phyloP scores from a whole-genome alignment of 2,329 filamentous ascomycete genomes.

The Rhynchosporium secalis region DNA sequence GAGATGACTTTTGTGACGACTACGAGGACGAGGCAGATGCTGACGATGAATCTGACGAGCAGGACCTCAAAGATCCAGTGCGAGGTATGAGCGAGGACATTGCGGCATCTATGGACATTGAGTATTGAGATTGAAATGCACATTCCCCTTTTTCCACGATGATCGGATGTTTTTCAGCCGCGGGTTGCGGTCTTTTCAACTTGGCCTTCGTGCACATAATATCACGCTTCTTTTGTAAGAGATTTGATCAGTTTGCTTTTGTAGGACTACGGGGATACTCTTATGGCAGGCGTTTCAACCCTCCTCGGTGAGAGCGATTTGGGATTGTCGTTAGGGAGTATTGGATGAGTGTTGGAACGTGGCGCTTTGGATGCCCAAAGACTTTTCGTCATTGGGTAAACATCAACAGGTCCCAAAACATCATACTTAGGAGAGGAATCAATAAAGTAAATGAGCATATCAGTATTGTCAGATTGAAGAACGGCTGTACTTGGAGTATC shows the following conservation, averaged over 20 bases:
- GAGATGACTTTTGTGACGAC: constrained; percentile 46
- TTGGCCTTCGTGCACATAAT: constrained; percentile 20
- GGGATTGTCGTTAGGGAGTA: constrained; percentile 23
- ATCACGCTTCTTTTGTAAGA: constrained; percentile 22
- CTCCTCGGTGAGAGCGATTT: constrained; percentile 32
- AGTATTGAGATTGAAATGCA: constrained; percentile 33
- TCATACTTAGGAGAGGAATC: background rate
- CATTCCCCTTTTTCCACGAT: constrained; percentile 8
- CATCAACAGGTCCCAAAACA: background rate
- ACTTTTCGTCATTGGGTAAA: constrained; percentile 3
- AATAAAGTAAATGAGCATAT: background rate
- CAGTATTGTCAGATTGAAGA: no score
- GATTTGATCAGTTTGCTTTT: constrained; percentile 16
- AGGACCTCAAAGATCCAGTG: constrained; percentile 48
- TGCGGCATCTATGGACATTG: constrained; percentile 63
- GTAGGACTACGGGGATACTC: constrained; percentile 25
- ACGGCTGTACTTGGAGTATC: no score
- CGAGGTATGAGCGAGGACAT: constrained; percentile 64
- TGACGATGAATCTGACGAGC: constrained; percentile 41
- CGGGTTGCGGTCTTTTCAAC: constrained; percentile 22
- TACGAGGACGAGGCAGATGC: constrained; percentile 41
- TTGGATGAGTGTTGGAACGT: constrained; percentile 9
- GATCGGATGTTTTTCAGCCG: constrained; percentile 19
- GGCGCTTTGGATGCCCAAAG: background rate
- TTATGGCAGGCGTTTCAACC: constrained; percentile 20